Conservation (phyloP, 106 monocot species). For the Posidonia australis region DNA sequence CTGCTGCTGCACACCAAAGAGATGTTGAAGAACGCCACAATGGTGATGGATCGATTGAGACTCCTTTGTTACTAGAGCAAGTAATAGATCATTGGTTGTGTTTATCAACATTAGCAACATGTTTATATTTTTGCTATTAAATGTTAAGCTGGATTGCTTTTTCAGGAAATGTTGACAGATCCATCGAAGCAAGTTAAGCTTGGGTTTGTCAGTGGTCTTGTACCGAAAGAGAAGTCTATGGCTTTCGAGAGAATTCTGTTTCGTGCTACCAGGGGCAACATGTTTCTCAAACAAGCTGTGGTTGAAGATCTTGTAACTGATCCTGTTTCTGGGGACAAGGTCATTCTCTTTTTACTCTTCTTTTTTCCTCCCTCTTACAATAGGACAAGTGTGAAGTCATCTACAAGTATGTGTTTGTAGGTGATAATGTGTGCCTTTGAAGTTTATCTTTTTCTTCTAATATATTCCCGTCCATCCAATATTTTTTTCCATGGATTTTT, state of each 20-base stretch:
- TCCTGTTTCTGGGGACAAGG: slow-evolving; percentile 91
- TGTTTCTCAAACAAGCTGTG: slow-evolving; percentile 69
- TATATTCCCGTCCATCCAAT: too few relatives aligned
- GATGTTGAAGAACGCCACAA: slow-evolving; percentile 46
- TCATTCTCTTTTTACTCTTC: slow-evolving; percentile 7
- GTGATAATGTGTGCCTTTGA: too few relatives aligned
- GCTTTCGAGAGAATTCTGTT: slow-evolving; percentile 97
- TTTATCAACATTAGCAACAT: not conserved
- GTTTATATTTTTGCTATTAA: not conserved
- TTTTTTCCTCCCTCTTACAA: not conserved
- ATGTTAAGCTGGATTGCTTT: not conserved
- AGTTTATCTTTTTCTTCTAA: too few relatives aligned
- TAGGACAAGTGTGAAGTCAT: not conserved
- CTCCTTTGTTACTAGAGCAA: slow-evolving; percentile 24
- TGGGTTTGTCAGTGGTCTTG: slow-evolving; percentile 94
- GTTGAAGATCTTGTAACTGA: slow-evolving; percentile 83
- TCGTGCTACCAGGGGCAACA: slow-evolving; percentile 91
- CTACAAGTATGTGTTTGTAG: too few relatives aligned
- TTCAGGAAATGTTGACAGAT: slow-evolving; percentile 73
- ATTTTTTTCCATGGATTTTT: too few relatives aligned
- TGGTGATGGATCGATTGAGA: slow-evolving; percentile 49
- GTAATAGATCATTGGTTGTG: not conserved
- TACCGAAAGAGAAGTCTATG: slow-evolving; percentile 83
- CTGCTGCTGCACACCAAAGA: slow-evolving; percentile 68
- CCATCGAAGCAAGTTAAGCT: slow-evolving; percentile 91